Conservation (phyloP, 2,329 filamentous ascomycete genomes). For the Hypoxylon sp. region DNA sequence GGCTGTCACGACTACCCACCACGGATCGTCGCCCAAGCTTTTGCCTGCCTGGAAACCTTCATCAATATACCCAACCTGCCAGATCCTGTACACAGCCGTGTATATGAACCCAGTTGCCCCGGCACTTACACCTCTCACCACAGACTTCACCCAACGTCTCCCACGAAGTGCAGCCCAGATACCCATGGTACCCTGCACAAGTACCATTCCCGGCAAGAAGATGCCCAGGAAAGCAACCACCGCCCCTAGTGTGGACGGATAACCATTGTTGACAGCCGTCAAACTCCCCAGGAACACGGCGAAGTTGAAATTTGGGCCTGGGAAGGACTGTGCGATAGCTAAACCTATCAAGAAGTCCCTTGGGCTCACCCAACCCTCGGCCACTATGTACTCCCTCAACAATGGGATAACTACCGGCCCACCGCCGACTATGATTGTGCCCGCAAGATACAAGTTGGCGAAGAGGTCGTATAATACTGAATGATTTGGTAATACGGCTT, state of each 20-base stretch:
- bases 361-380: conserved; percentile 77
- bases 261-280: conserved; percentile 59
- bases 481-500: conserved; percentile 35
- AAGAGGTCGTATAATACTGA: conserved; percentile 73
- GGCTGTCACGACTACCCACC: conserved; percentile 74
- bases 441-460: conserved; percentile 80
- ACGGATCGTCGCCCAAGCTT: conserved; percentile 71
- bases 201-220: conserved; percentile 65
- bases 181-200: conserved; percentile 67
- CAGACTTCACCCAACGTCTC: conserved; percentile 63
- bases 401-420: conserved; percentile 77
- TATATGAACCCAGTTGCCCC: conserved; percentile 74
- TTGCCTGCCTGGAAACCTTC: conserved; percentile 63
- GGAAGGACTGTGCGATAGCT: conserved; percentile 79
- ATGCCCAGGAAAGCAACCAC: conserved; percentile 68
- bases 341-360: conserved; percentile 81
- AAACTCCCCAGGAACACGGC: conserved; percentile 62
- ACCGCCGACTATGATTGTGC: conserved; percentile 77
- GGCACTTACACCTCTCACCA: conserved; percentile 71
- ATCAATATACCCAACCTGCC: conserved; percentile 73
- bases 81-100: conserved; percentile 74
- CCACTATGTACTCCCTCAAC: conserved; percentile 73
- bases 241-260: conserved; percentile 62
- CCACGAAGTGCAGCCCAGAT: conserved; percentile 68
- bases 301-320: conserved; percentile 71